These are phyloP conservation scores for Huntiella abstrusa DNA, from an alignment of 2,329 filamentous ascomycete genomes.

Conservation along the genomic window DNA sequence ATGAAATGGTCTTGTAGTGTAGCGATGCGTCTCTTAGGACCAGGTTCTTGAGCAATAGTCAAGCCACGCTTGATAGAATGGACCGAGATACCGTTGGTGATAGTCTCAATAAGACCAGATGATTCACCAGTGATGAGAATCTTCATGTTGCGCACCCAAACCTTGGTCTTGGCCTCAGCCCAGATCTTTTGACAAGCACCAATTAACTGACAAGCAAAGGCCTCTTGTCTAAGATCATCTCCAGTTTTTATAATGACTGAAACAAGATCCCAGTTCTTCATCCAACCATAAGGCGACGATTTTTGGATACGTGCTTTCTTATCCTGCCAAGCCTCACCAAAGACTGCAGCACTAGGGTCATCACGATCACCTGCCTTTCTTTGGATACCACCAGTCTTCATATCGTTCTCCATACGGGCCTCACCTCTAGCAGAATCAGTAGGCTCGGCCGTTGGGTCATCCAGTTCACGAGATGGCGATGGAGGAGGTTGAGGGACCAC, in stretches of 20 bases:
- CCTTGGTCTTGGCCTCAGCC: slow-evolving; percentile 51
- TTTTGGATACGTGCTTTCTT: slow-evolving; percentile 72
- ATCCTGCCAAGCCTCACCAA: slow-evolving; percentile 69
- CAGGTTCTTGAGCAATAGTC: slow-evolving; percentile 40
- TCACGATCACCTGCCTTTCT: slow-evolving; percentile 58
- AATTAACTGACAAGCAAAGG: slow-evolving; percentile 73
- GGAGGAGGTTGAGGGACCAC: slow-evolving; percentile 29
- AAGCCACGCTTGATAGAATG: slow-evolving; percentile 70
- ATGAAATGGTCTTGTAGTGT: slow-evolving; percentile 67
- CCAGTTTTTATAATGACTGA: slow-evolving; percentile 81
- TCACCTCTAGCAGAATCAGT: slow-evolving; percentile 42
- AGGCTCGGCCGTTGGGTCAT: slow-evolving; percentile 16
- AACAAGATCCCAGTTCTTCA: slow-evolving; percentile 77
- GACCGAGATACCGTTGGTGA: slow-evolving; percentile 73
- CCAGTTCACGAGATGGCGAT: slow-evolving; percentile 3
- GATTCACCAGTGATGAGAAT: slow-evolving; percentile 74
- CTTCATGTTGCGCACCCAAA: slow-evolving; percentile 82
- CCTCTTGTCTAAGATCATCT: slow-evolving; percentile 65
- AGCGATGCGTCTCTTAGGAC: slow-evolving; percentile 48
- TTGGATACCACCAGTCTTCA: slow-evolving; percentile 69
- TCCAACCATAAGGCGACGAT: slow-evolving; percentile 70
- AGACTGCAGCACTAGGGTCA: slow-evolving; percentile 69
- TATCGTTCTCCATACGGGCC: slow-evolving; percentile 75
- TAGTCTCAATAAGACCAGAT: slow-evolving; percentile 70
- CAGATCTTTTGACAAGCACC: slow-evolving; percentile 67